Base-by-base conservation (phyloP, 148 eudicot species). In the Vaccinium corymbosum region DNA sequence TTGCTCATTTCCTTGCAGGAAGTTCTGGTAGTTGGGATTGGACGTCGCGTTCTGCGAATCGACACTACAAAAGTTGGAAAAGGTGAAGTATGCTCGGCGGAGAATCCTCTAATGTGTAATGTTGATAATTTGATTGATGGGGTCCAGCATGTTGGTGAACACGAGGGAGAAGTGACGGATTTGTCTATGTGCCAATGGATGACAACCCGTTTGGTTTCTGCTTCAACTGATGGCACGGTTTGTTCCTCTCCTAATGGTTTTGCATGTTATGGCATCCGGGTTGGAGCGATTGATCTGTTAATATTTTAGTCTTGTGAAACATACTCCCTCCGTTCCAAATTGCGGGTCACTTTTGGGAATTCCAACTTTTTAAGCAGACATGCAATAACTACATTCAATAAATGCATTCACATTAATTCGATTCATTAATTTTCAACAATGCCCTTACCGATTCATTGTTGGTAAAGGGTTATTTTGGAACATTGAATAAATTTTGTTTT, bases 111-210 rank as follows among this genome's bases (percentile, higher is more conserved):
- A 82, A 84, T 76, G 57, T 93, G 95, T 82, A 86, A 93, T 80
- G 71, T 97, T 72, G 95, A 92, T 76, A 93, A 93, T 91, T 86
- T 94, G 81, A 90, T 94, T 85, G 93, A 97, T 83, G 99, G 99
- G 82, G 87, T 97, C 78, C 98, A 94, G 83, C 88, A 91, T 84
- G 94, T 97, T 88, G 99, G 99, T 81, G 93, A 91, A 81, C 99
- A 97, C 77, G 99, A 94, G 79, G 98, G 97, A 59, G 98, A 95
- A 80, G 96, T 97, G 86, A 95, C 98, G 13, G 99, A 95, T 88
- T 85, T 97, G 85, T 97, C 99, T 27, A 97, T 97, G 99, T 97
- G 98, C 88, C 99, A 97, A 81, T 97, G 98, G 99, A 97, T 97
- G 99, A 97, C 98, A 48, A 93, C 99, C 20, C 98, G 98, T 76